Percentiles rank a stretch among this genome's conserved stretches.
Conservation (phyloP, 2,329 filamentous ascomycete species). For the Ilyonectria mors-panacis region DNA sequence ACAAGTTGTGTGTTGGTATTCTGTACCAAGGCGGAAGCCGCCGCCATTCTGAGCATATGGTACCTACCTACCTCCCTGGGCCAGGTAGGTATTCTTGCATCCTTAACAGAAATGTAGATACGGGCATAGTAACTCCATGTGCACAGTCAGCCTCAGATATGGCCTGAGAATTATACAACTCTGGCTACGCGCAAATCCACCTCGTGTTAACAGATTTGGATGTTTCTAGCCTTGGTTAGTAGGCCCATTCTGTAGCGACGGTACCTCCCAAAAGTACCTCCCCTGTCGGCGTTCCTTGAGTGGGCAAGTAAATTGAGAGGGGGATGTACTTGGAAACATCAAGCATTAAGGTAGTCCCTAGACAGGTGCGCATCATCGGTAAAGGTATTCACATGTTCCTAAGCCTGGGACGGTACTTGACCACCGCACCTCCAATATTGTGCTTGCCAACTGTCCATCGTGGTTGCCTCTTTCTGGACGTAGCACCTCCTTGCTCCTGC, state of each 20-base stretch:
- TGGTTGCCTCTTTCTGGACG: neutral
- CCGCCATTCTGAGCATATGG: neutral
- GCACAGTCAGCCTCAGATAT: neutral
- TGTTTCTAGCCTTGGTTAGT: neutral
- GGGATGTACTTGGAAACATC: slow-evolving; percentile 8
- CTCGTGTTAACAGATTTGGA: neutral
- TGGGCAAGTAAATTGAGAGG: slow-evolving; percentile 9
- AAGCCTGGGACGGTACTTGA: neutral
- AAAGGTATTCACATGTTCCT: neutral
- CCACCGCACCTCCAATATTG: neutral
- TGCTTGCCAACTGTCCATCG: neutral
- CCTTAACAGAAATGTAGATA: neutral
- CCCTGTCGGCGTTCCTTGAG: neutral
- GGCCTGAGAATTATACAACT: neutral
- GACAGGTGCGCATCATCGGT: no score
- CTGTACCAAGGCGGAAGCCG: neutral
- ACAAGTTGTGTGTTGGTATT: neutral
- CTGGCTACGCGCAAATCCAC: neutral
- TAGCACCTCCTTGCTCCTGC: neutral
- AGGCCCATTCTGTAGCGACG: neutral
- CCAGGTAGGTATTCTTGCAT: neutral
- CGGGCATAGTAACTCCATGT: neutral
- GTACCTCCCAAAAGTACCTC: neutral
- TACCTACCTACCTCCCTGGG: no score
- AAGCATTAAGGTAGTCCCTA: neutral